phyloP scores from a whole-genome alignment of 345 rosid genomes.

The Camelina sativa region DNA sequence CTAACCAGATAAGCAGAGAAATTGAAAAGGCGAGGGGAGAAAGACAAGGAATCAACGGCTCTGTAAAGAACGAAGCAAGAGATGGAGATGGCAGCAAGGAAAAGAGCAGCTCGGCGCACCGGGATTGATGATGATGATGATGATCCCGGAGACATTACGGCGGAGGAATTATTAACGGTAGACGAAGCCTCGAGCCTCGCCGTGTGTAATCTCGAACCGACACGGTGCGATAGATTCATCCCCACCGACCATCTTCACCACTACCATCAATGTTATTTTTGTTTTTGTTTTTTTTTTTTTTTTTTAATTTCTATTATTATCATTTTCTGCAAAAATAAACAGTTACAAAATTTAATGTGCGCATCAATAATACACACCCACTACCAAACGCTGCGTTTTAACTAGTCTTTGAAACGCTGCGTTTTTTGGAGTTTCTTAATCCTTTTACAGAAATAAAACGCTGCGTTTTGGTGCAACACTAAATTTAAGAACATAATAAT shows the following conservation, averaged over 20 bases:
- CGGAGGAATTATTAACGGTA: neutral
- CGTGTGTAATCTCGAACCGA: conserved; percentile 39
- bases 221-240: conserved; percentile 39
- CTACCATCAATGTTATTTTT: neutral
- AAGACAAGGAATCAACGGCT: conserved; percentile 39
- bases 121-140: conserved; percentile 40
- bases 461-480: neutral
- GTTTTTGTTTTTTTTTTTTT: no score
- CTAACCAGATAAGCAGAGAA: conserved; percentile 25
- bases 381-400: conserved; percentile 13
- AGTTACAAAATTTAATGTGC: conserved; percentile 10
- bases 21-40: conserved; percentile 35
- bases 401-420: neutral
- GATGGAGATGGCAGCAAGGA: conserved; percentile 44
- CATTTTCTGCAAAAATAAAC: neutral
- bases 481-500: neutral
- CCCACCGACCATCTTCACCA: conserved; percentile 35
- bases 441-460: neutral
- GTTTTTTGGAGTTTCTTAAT: no score
- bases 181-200: conserved; percentile 35
- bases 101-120: conserved; percentile 42
- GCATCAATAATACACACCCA: neutral
- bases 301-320: conserved; percentile 6
- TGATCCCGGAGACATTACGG: conserved; percentile 33
- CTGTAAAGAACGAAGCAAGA: conserved; percentile 48